phyloP scores from a whole-genome alignment of 257 asterid species.

The Capsicum rhomboideum region DNA sequence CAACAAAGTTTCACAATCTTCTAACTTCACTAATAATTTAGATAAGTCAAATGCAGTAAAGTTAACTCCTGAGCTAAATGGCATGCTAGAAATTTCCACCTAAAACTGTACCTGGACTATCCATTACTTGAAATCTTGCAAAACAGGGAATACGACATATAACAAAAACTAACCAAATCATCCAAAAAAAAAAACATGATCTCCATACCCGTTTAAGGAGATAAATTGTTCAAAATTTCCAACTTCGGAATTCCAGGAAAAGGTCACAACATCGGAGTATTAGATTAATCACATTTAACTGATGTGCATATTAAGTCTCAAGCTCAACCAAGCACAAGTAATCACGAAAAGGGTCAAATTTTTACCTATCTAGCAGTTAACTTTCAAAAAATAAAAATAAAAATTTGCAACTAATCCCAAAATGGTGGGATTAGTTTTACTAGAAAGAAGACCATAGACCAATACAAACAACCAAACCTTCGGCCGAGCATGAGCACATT shows the following conservation, averaged over 20 bases:
- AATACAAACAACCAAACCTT: no score
- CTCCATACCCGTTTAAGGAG: neutral
- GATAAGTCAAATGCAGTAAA: no score
- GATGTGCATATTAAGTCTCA: neutral
- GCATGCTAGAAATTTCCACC: neutral
- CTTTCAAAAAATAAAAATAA: no score
- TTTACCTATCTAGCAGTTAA: neutral
- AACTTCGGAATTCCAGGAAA: neutral
- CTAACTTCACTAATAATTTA: no score
- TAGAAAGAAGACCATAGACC: no score
- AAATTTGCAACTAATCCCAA: no score
- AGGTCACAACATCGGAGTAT: neutral
- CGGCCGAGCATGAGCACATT: no score
- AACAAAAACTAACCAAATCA: neutral
- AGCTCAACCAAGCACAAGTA: neutral
- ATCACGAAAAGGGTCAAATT: neutral
- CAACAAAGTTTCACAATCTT: neutral
- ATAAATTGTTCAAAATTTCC: neutral
- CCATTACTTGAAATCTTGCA: neutral
- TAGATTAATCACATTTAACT: neutral
- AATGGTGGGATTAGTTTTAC: no score
- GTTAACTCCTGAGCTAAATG: neutral
- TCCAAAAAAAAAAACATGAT: neutral
- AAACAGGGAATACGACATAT: neutral
- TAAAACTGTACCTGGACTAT: neutral